phyloP scores from a whole-genome alignment of 2,329 filamentous ascomycete genomes.

The Penicillium palitans region DNA sequence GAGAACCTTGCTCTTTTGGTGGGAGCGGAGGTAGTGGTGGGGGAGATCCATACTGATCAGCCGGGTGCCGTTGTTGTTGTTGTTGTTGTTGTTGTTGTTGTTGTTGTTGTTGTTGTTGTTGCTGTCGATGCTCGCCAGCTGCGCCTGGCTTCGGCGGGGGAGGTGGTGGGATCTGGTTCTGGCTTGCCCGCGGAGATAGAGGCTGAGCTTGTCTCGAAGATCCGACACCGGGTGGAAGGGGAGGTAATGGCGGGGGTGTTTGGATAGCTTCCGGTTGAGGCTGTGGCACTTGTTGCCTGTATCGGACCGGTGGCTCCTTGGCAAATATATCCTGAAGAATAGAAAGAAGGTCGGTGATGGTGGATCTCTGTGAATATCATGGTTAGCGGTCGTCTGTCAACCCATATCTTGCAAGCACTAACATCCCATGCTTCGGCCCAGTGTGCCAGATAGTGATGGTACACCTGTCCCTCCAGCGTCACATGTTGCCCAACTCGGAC shows the following conservation, averaged over 20 bases:
- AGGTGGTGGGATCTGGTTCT: constrained; percentile 32
- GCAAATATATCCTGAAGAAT: constrained; percentile 85
- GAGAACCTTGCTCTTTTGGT: constrained; percentile 30
- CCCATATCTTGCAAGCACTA: constrained; percentile 43
- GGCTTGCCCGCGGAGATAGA: constrained; percentile 17
- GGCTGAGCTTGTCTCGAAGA: constrained; percentile 35
- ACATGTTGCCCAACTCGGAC: constrained; percentile 93
- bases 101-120: not conserved
- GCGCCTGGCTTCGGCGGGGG: constrained; percentile 41
- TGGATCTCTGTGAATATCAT: constrained; percentile 64
- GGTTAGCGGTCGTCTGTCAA: not conserved
- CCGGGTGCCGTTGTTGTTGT: constrained; percentile 11
- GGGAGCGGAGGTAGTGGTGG: constrained; percentile 43
- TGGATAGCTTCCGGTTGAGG: constrained; percentile 28
- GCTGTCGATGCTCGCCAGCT: constrained; percentile 17
- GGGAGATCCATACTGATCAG: constrained; percentile 33
- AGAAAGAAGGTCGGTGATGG: constrained; percentile 75
- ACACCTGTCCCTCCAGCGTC: constrained; percentile 86
- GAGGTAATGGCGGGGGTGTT: constrained; percentile 68
- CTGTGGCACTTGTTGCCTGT: constrained; percentile 53
- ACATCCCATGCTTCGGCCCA: constrained; percentile 92
- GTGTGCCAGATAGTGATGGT: constrained; percentile 90
- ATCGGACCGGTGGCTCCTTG: constrained; percentile 88
- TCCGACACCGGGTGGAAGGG: constrained; percentile 65
- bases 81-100: constrained; percentile 10